Conservation (phyloP, 306 rosid species). For the Dalbergia oliveri region DNA sequence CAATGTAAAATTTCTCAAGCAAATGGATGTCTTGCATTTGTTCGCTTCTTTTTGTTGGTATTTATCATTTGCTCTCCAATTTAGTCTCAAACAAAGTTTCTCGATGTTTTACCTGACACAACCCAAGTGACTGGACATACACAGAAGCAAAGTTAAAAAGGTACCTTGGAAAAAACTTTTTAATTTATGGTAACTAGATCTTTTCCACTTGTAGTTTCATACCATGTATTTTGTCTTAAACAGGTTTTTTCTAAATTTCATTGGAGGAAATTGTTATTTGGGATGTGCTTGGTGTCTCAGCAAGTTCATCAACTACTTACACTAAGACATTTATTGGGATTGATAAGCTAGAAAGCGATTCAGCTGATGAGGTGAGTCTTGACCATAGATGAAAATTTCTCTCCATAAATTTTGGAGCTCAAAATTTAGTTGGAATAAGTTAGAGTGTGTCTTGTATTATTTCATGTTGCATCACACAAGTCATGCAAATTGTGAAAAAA, state of each 20-base stretch:
- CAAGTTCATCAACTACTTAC: conserved; percentile 82
- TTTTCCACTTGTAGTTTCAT: conserved; percentile 25
- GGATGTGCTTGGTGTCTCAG: conserved; percentile 57
- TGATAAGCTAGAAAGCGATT: conserved; percentile 91
- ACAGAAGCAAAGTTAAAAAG: conserved; percentile 81
- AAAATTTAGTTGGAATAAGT: background rate
- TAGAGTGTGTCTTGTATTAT: conserved; percentile 41
- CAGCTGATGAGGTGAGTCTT: conserved; percentile 89
- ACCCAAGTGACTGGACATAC: too few species aligned
- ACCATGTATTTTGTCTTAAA: background rate
- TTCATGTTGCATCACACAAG: conserved; percentile 59
- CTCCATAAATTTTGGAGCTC: conserved; percentile 32
- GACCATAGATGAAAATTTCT: conserved; percentile 35
- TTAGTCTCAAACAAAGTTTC: conserved; percentile 33
- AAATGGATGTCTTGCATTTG: too few species aligned
- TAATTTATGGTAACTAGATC: conserved; percentile 71
- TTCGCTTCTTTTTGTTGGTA: too few species aligned
- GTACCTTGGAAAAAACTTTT: conserved; percentile 81
- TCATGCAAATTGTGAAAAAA: conserved; percentile 79
- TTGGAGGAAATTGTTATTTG: background rate
- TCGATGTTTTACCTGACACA: conserved; percentile 59
- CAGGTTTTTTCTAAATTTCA: background rate
- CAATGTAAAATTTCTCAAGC: too few species aligned
- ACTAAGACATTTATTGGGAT: conserved; percentile 88
- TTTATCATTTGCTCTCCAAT: too few species aligned